Evolutionary conservation across 2,329 filamentous ascomycete species (phyloP), one percentile per base, ranked within the genome.

Genomic region (Hypomyces rosellus): DNA sequence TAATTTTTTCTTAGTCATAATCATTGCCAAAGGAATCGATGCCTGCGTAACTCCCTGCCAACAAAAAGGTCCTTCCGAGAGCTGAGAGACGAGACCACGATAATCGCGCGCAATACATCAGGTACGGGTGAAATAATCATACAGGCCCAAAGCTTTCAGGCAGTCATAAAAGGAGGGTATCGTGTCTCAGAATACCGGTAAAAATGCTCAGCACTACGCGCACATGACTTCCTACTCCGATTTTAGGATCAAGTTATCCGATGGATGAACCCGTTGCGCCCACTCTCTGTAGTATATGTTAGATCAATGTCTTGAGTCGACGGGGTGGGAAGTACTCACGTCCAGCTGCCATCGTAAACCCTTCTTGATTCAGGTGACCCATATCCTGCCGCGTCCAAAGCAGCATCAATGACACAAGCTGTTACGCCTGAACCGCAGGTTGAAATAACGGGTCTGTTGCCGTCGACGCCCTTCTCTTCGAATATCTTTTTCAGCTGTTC

Each of bases 281-380:
- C 83, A 87, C 70, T 84, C 81, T 20, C 81, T 84, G 50, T 53
- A 14, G 38, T 30, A 48, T 37, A 22, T 44, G 39, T 53, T 34
- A 51, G 48, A n/a, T 4, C 8, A 13, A 7, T 18, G 12, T 22
- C 36, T 12, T 13, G 2, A 15, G 25, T 30, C 2, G 13, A 7
- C 13, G 16, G 15, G 8, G 11, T 9, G 3, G 16, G 9, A 37
- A 38, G 11, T 9, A 85, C 88, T 83, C 75, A 95, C 80, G 93
- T 97, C 93, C 93, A 99, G 69, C 91, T 96, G 44, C 93, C 93
- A 67, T 99, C 93, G 63, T 99, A 99, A 18, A 99, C 76, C 63
- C 80, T 84, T 58, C 88, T 81, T 49, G 80, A 80, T 54, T 84
- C 78, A 0, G 79, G 69, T 4, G 80, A 74, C 2, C 86, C 88